phyloP scores from a whole-genome alignment of 2,329 filamentous ascomycete genomes.

The Epicoccum sorghinum region DNA sequence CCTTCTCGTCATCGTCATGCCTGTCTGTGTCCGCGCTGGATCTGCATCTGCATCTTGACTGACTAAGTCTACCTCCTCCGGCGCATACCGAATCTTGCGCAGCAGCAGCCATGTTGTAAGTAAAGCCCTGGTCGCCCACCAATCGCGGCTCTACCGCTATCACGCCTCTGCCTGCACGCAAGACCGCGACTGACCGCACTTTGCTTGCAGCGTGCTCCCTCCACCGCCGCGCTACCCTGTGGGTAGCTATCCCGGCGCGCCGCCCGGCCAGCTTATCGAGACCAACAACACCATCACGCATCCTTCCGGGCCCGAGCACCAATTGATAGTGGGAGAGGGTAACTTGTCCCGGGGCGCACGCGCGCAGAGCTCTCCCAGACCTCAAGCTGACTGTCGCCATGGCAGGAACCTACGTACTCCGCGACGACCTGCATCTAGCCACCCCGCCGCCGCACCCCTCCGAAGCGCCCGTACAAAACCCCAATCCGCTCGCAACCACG shows the following conservation, averaged over 20 bases:
- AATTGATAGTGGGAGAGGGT: slow-evolving; percentile 95
- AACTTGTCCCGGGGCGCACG: slow-evolving; percentile 27
- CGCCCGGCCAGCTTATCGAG: slow-evolving; percentile 81
- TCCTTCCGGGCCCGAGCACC: slow-evolving; percentile 81
- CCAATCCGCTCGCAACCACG: slow-evolving; percentile 87
- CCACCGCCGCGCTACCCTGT: slow-evolving; percentile 86
- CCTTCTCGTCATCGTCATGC: slow-evolving; percentile 13
- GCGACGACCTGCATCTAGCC: slow-evolving; percentile 89
- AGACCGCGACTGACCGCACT: slow-evolving; percentile 31
- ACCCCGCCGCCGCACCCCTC: slow-evolving; percentile 95
- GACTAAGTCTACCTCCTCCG: slow-evolving; percentile 6
- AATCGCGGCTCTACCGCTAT: slow-evolving; percentile 29
- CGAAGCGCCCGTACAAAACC: slow-evolving; percentile 83
- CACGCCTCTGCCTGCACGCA: slow-evolving; percentile 22
- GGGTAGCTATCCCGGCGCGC: slow-evolving; percentile 73
- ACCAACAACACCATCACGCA: slow-evolving; percentile 88
- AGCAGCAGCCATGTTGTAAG: slow-evolving; percentile 46
- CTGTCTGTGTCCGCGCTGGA: slow-evolving; percentile 6
- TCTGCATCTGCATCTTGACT: slow-evolving; percentile 19
- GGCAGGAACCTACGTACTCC: slow-evolving; percentile 83
- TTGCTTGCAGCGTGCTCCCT: slow-evolving; percentile 64
- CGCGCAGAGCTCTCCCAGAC: background rate
- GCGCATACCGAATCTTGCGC: slow-evolving; percentile 27
- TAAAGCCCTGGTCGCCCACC: slow-evolving; percentile 27
- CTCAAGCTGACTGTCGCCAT: slow-evolving; percentile 28